A percentile compares a stretch with the other conserved stretches of the same genome.
Conservation (phyloP, 305 asterid species). For the Solanum chacoense region DNA sequence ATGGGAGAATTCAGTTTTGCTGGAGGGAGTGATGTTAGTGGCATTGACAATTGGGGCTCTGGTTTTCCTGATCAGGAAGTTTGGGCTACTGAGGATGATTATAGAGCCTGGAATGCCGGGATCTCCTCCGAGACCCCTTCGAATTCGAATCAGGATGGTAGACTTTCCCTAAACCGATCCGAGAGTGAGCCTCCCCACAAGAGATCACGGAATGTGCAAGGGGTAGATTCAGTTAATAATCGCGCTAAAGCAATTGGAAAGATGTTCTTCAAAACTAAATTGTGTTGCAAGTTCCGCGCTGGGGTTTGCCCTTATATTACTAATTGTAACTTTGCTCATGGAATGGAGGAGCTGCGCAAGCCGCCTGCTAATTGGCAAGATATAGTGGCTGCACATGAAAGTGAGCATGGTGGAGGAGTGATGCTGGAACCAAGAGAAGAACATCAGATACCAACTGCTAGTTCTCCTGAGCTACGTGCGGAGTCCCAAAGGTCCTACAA, state of each 20-base stretch:
- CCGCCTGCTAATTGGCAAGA: conserved; percentile 27
- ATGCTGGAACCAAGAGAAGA: conserved; percentile 9
- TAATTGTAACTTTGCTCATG: conserved; percentile 19
- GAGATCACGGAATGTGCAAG: neutral
- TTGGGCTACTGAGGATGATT: conserved; percentile 21
- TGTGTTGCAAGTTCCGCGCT: conserved; percentile 16
- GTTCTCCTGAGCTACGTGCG: conserved; percentile 2
- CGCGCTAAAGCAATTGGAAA: conserved; percentile 16
- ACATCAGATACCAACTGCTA: conserved; percentile 13
- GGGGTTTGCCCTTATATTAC: conserved; percentile 20
- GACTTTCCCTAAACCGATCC: neutral
- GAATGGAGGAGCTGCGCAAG: conserved; percentile 11
- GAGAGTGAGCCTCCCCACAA: conserved; percentile 11
- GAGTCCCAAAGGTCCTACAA: conserved; percentile 16
- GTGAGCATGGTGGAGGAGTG: neutral
- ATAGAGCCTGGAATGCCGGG: conserved; percentile 6
- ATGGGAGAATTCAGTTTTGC: conserved; percentile 1
- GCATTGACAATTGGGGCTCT: conserved; percentile 5
- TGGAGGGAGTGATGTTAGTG: conserved; percentile 4
- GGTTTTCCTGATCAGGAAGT: conserved; percentile 6
- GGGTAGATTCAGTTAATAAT: neutral
- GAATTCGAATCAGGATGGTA: conserved; percentile 2
- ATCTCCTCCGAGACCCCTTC: conserved; percentile 1
- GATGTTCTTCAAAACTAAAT: conserved; percentile 18
- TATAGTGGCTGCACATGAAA: conserved; percentile 13